phyloP scores from a whole-genome alignment of 2,329 filamentous ascomycete species.

The Diaporthe vaccinii region DNA sequence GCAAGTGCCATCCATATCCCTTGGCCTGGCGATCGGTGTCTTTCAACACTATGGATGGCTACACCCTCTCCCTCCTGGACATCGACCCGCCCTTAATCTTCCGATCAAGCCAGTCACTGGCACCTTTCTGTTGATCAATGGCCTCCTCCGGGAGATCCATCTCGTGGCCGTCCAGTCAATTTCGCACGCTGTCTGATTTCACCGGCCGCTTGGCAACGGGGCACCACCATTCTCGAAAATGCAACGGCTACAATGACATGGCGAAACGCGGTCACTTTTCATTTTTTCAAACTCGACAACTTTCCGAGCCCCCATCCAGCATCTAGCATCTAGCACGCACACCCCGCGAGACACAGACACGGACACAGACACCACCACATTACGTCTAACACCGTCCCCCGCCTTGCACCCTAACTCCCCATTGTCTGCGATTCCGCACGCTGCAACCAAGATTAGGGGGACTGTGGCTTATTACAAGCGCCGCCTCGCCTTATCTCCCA shows the following conservation, averaged over 20 bases:
- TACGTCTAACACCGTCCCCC: neutral
- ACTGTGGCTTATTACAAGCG: neutral
- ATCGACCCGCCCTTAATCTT: conserved; percentile 23
- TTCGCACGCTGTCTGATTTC: conserved; percentile 19
- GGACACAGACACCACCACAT: conserved; percentile 4
- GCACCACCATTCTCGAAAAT: neutral
- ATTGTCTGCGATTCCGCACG: neutral
- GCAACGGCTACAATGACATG: neutral
- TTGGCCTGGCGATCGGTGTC: conserved; percentile 17
- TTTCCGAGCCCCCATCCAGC: neutral
- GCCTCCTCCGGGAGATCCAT: conserved; percentile 13
- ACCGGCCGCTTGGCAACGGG: conserved; percentile 4
- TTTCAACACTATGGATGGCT: neutral
- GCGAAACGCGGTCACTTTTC: conserved; percentile 3
- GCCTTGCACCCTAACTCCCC: neutral
- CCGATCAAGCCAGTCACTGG: neutral
- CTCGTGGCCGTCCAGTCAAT: conserved; percentile 19
- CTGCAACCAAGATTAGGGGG: neutral
- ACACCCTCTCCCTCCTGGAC: conserved; percentile 2
- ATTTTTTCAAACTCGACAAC: conserved; percentile 3
- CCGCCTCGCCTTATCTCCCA: neutral
- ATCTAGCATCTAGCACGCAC: neutral
- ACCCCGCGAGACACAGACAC: neutral
- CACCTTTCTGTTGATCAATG: conserved; percentile 21
- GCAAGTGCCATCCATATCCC: neutral